Conservation (phyloP, 1,284 basidiomycete genomes). For the Phellopilus nigrolimitatus region DNA sequence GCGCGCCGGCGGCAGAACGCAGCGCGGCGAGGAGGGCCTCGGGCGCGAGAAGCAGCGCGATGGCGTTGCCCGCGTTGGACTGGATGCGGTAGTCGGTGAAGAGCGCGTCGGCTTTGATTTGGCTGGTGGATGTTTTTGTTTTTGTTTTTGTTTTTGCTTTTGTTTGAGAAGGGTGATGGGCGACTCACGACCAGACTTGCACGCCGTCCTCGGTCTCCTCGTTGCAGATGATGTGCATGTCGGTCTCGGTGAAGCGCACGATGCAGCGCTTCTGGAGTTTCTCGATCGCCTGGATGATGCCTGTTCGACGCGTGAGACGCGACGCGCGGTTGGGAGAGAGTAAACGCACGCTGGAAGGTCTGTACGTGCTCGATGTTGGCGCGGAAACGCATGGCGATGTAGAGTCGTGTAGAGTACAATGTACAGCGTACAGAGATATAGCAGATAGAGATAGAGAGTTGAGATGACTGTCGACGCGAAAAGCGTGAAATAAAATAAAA, state of each 20-base stretch:
- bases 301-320: constrained; percentile 33
- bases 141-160: background rate
- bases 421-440: background rate
- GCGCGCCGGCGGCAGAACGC: constrained; percentile 52
- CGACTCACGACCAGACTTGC: constrained; percentile 87
- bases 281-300: constrained; percentile 72
- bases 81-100: constrained; percentile 84
- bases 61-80: constrained; percentile 81
- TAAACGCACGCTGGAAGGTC: constrained; percentile 51
- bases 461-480: too few relatives aligned
- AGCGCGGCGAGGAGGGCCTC: constrained; percentile 77
- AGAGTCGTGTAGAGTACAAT: too few relatives aligned
- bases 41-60: constrained; percentile 66
- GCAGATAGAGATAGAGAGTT: too few relatives aligned
- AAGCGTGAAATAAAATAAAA: too few relatives aligned
- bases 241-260: constrained; percentile 71
- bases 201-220: constrained; percentile 81
- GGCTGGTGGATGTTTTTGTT: constrained; percentile 24
- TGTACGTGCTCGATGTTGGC: constrained; percentile 56
- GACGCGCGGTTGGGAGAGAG: background rate
- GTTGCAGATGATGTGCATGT: constrained; percentile 82
- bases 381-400: constrained; percentile 60
- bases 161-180: background rate
- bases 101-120: constrained; percentile 51
- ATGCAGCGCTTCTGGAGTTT: constrained; percentile 82